Base-by-base conservation (phyloP, 768 basidiomycete genomes). In the Terana coerulea region DNA sequence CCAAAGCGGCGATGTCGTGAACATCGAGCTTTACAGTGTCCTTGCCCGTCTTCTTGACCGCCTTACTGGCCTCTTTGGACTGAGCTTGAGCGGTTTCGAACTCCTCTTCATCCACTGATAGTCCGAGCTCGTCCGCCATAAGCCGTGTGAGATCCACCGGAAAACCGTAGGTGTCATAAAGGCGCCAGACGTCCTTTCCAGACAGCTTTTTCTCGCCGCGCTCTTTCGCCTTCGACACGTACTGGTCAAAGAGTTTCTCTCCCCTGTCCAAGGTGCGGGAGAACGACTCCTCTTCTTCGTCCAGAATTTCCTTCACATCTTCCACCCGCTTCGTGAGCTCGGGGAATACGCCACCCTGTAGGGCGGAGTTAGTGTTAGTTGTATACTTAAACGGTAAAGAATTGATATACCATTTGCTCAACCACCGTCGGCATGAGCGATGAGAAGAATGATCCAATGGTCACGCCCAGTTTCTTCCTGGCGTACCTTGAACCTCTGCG, bases 161-260 rank as follows among this genome's bases (percentile, higher is more conserved):
- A 75, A 99, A 99, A 45, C 97, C 97, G 64, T 90, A 99, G 1
- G 97, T 98, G 66, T 99, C 97, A 66, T 98, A 98, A 45, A 99
- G 70, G 24, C 91, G 80, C 97, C 97, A 99, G 30, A 98, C 91
- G 62, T 99, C 95, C 59, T 86, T 88, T 22, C 97, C 97, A 53
- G 74, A 83, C 26, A 99, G 81, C 58, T 83, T 80, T 33, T 73
- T 84, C 4, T 70, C 61, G 7, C 84, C 85, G 42, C 77, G 72
- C 47, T 84, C 77, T 57, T 75, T 75, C 8, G 95, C 84, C 28
- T 79, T 75, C 24, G 73, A 63, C 19, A 88, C 89, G 67, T 91
- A 97, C 59, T 89, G 83, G 49, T 95, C 91, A 67, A 98, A 99
- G 4, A 98, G 77, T 63, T 86, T 91, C 73, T 99, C 97, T 28